Base-by-base conservation (phyloP, 2,329 filamentous ascomycete species). In the Nemania diffusa region DNA sequence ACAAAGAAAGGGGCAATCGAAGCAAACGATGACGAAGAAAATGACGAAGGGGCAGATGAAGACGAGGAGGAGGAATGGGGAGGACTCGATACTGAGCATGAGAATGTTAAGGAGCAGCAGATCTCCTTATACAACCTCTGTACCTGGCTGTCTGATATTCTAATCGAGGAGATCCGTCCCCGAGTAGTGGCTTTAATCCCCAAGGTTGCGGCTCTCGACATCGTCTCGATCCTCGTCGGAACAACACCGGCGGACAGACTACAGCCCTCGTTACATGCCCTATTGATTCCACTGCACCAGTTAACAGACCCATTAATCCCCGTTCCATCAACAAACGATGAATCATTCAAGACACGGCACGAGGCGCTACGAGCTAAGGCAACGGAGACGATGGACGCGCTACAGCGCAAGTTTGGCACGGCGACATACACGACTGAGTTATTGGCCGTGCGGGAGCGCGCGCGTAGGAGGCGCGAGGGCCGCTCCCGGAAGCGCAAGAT, bases 401-500 rank as follows among this genome's bases (percentile, higher is more conserved):
- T 99, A 66, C 94, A 97, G 82, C 91, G 90, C 82, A 94, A 92
- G 76, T 84, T 97, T 58, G 96, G 95, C 46, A 93, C 91, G 1
- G 87, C 89, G 0, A 88, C 88, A 69, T 99, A 94, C 80, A 89
- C 94, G n/a, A 84, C 85, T 62, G 85, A 90, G 52, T 84, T 98
- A 75, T 80, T 92, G 44, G 86, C 86, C 46, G 92, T 97, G 6
- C 88, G 93, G 67, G 89, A 91, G 59, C 87, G 85, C 17, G 90
- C 96, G n/a, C 88, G 87, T 75, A 85, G 86, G 71, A 88, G 91
- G 74, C 85, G 96, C 72, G 88, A 93, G 77, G 88, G 90, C 74
- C 84, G 97, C 71, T 88, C 91, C 61, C 88, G 86, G 70, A 99
- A 99, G 87, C 88, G 96, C 75, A 92, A 93, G 80, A 92, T 98